Percentiles rank a stretch among this genome's conserved stretches.
phyloP scores from a whole-genome alignment of 2,329 filamentous ascomycete genomes.

The Alternaria arbusti region DNA sequence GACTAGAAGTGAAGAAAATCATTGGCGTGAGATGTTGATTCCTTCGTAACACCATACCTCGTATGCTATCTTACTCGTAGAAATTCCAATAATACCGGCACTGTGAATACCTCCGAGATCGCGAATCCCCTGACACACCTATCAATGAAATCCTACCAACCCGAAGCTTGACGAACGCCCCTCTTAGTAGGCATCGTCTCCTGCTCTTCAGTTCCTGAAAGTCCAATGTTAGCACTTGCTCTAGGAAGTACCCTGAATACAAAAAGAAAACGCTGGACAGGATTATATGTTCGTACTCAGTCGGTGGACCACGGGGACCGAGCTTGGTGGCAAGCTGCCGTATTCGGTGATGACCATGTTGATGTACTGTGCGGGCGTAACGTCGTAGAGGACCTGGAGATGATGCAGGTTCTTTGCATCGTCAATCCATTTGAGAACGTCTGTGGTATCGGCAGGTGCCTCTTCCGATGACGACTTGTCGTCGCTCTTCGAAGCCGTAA shows the following conservation, averaged over 20 bases:
- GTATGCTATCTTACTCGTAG: neutral
- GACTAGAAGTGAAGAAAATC: neutral
- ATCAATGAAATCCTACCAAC: conserved; percentile 3
- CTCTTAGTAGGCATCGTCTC: conserved; percentile 12
- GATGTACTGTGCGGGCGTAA: conserved; percentile 85
- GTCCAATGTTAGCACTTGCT: conserved; percentile 11
- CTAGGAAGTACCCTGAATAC: neutral
- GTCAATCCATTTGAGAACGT: conserved; percentile 48
- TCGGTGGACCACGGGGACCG: conserved; percentile 77
- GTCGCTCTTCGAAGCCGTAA: conserved; percentile 31
- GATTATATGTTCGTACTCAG: conserved; percentile 51
- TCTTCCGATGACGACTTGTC: conserved; percentile 32
- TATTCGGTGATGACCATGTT: conserved; percentile 91
- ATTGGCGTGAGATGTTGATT: neutral
- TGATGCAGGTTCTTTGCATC: conserved; percentile 59
- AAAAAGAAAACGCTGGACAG: conserved; percentile 18
- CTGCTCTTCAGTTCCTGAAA: conserved; percentile 21
- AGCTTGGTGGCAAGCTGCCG: conserved; percentile 83
- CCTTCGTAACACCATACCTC: neutral
- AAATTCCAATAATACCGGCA: neutral
- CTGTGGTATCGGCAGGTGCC: conserved; percentile 27
- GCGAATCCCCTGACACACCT: neutral
- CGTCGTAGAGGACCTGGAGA: conserved; percentile 85
- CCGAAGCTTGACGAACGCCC: conserved; percentile 9
- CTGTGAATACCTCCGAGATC: neutral